Base-by-base conservation (phyloP, 352 stramenopile species). In the Halophytophthora batemanensis region DNA sequence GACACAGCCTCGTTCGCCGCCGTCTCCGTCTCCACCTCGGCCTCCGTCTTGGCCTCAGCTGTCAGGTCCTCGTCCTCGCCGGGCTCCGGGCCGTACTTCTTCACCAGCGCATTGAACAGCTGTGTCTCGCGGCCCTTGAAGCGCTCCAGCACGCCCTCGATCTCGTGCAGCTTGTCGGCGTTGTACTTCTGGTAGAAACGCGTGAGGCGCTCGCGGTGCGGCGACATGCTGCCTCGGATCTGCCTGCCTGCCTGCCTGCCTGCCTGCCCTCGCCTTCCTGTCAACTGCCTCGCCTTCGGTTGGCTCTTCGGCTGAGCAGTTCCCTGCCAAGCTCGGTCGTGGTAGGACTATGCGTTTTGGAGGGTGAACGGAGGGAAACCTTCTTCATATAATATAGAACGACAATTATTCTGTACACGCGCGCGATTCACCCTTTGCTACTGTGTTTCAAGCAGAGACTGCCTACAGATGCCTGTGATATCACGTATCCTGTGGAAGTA, bases 151-250 rank as follows among this genome's bases (percentile, higher is more conserved):
- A 90, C 74, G 38, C 78, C 70, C n/a, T 93, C 77, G 44, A 90
- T 83, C 61, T 93, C 82, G 40, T 88, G 64, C 58, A 90, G 63
- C 74, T 93, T 93, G 56, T 89, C 72, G 15, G 74, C 59, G 54
- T 90, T 93, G 66, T 93, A 90, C 68, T 93, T 90, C 40, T 71
- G 69, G 64, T 93, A 93, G 74, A 93, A 93, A 50, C 80, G 78
- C 68, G 73, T 72, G 28, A 93, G 54, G 35, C 82, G 82, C 57
- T 84, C 78, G 51, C 67, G 78, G 39, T 84, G 64, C 43, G 77
- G 59, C 38, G 75, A 69, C 77, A 86, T 89, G 37, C 6, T 59
- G 29, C 7, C 0, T 33, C 40, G 7, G 25, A 37, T 14, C 33
- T 6, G 11, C n/a, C n/a, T n/a, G n/a, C n/a, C n/a, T n/a, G n/a